phyloP scores from a whole-genome alignment of 2,329 filamentous ascomycete genomes.

The Epichloe festucae region DNA sequence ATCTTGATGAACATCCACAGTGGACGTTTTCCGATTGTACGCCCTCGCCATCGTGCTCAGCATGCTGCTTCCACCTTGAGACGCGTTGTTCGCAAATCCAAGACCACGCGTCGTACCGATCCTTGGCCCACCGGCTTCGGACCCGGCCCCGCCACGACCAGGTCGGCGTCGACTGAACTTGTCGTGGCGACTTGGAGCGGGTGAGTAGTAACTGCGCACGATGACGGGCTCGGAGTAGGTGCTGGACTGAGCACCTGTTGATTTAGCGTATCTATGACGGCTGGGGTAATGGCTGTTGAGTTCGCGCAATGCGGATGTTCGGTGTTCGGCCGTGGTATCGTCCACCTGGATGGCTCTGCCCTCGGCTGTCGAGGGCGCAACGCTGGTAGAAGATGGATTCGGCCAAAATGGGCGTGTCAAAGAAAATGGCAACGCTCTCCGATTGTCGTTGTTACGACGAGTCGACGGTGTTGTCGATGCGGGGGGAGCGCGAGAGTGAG shows the following conservation, averaged over 20 bases:
- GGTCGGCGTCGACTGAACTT: conserved; percentile 18
- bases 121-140: conserved; percentile 16
- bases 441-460: conserved; percentile 15
- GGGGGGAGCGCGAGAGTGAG: conserved; percentile 7
- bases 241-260: conserved; percentile 40
- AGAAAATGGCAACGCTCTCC: conserved; percentile 31
- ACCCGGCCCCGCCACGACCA: conserved; percentile 16
- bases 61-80: conserved; percentile 24
- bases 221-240: conserved; percentile 55
- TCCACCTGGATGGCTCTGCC: conserved; percentile 43
- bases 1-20: conserved; percentile 16
- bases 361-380: conserved; percentile 41
- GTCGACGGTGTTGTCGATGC: conserved; percentile 13
- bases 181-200: conserved; percentile 20
- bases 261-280: conserved; percentile 43
- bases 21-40: conserved; percentile 24
- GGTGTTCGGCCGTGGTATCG: conserved; percentile 40
- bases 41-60: conserved; percentile 30
- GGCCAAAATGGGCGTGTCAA: conserved; percentile 35
- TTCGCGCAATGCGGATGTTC: conserved; percentile 47
- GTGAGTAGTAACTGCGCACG: conserved; percentile 48
- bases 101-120: conserved; percentile 18
- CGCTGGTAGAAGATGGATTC: conserved; percentile 38
- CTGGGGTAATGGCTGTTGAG: conserved; percentile 45
- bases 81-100: conserved; percentile 20